Percentiles rank a stretch among this genome's conserved stretches.
These are phyloP conservation scores for Ophiocordyceps robertsii DNA, from an alignment of 2,329 filamentous ascomycete genomes.

Conservation along the genomic window DNA sequence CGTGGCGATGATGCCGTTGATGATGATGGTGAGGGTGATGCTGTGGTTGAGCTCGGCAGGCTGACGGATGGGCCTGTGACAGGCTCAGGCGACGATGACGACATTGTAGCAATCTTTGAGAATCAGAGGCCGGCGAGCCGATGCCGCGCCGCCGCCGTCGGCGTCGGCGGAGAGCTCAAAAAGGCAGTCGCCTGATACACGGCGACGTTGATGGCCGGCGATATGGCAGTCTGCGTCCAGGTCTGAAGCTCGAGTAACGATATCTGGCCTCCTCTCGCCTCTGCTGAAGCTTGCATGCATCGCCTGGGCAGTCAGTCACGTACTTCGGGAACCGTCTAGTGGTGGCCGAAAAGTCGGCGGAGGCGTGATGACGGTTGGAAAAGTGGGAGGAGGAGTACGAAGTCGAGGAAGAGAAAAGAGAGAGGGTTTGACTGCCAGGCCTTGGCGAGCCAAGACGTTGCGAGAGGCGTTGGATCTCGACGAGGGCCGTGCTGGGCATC, in stretches of 20 bases:
- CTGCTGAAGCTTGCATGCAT: slow-evolving; percentile 1
- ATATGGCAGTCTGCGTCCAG: background rate
- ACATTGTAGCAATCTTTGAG: background rate
- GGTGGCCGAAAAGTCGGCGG: too few relatives aligned
- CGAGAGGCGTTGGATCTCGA: background rate
- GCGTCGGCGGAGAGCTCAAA: too few relatives aligned
- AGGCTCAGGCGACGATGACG: slow-evolving; percentile 3
- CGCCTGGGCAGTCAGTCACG: background rate
- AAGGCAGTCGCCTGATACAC: too few relatives aligned
- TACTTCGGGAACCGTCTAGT: background rate
- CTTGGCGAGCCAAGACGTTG: background rate
- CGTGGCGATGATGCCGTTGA: slow-evolving; percentile 5
- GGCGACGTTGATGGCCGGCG: too few relatives aligned
- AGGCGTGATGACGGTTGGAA: too few relatives aligned
- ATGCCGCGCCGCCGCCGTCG: background rate
- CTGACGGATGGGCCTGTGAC: background rate
- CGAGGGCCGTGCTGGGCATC: background rate
- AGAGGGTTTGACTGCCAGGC: too few relatives aligned
- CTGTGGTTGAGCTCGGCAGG: slow-evolving; percentile 1
- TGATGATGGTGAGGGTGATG: background rate
- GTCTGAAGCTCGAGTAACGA: background rate
- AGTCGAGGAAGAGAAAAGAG: too few relatives aligned
- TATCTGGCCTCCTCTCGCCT: background rate
- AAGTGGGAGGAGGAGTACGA: too few relatives aligned
- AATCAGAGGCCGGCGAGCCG: background rate